A percentile compares a stretch with the other conserved stretches of the same genome.
These are phyloP conservation scores for Chionographis japonica DNA, from an alignment of 106 monocot genomes.

Conservation along the genomic window DNA sequence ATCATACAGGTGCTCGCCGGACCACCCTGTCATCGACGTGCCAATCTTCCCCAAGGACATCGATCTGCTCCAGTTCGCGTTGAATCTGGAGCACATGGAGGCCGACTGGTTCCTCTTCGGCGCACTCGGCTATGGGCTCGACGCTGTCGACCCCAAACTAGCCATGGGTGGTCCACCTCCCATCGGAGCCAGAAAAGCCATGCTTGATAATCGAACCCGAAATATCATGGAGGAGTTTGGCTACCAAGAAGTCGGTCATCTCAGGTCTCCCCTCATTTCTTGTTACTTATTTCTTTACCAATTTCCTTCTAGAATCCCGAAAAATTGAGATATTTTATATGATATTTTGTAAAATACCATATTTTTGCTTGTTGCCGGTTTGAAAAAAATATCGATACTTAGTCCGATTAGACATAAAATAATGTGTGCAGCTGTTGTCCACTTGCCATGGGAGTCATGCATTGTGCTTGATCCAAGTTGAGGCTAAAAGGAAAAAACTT, in stretches of 20 bases:
- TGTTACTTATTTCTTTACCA: background rate
- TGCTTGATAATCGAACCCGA: slow-evolving; percentile 20
- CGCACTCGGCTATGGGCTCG: slow-evolving; percentile 27
- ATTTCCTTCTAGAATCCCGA: too few species aligned
- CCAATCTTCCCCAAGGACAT: slow-evolving; percentile 23
- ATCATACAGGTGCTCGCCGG: background rate
- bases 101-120: slow-evolving; percentile 35
- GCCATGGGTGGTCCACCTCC: slow-evolving; percentile 33
- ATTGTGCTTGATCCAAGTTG: too few species aligned
- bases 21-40: background rate
- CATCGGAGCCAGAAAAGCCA: slow-evolving; percentile 27
- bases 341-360: too few species aligned
- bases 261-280: slow-evolving; percentile 13
- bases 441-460: too few species aligned
- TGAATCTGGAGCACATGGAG: slow-evolving; percentile 35
- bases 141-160: slow-evolving; percentile 28
- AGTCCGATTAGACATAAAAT: too few species aligned
- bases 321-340: too few species aligned
- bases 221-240: slow-evolving; percentile 26
- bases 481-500: too few species aligned
- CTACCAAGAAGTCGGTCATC: slow-evolving; percentile 35
- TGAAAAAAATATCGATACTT: too few species aligned
- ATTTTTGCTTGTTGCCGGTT: too few species aligned
- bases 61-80: slow-evolving; percentile 29
- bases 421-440: too few species aligned